A percentile compares a stretch with the other conserved stretches of the same genome.
phyloP scores from a whole-genome alignment of 2,329 filamentous ascomycete genomes.

The Xylaria sp. region DNA sequence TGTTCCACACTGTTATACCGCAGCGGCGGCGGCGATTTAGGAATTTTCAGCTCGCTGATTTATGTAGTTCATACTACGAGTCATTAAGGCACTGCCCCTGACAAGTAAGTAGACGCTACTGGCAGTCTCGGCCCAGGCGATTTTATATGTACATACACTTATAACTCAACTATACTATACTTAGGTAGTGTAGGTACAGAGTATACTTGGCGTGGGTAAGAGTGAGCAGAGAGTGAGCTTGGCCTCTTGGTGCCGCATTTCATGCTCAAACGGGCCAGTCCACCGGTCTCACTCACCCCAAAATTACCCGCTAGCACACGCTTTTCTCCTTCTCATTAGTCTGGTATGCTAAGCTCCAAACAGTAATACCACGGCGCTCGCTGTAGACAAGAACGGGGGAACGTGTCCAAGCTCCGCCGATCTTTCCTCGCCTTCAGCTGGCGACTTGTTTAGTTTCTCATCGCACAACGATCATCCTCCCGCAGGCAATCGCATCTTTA shows the following conservation, averaged over 20 bases:
- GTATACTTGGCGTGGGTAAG: not conserved
- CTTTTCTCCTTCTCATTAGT: slow-evolving; percentile 4
- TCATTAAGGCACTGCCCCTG: not conserved
- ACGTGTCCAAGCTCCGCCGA: slow-evolving; percentile 26
- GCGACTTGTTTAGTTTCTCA: slow-evolving; percentile 2
- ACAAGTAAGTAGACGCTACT: not conserved
- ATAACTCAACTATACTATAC: no score
- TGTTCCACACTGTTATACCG: not conserved
- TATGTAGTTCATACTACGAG: not conserved
- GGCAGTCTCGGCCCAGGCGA: not conserved
- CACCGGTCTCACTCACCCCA: slow-evolving; percentile 18
- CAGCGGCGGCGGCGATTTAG: not conserved
- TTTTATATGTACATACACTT: not conserved
- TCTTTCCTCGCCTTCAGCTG: slow-evolving; percentile 29
- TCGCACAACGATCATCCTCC: slow-evolving; percentile 17
- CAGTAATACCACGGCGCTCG: not conserved
- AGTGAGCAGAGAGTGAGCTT: not conserved
- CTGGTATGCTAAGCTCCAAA: slow-evolving; percentile 5
- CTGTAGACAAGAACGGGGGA: not conserved
- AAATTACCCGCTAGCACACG: slow-evolving; percentile 26
- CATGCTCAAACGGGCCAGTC: not conserved
- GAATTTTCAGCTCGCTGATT: not conserved
- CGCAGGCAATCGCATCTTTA: slow-evolving; percentile 11
- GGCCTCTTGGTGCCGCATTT: not conserved
- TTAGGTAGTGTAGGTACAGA: no score